These are phyloP conservation scores for Hypomyces rosellus DNA, from an alignment of 2,329 filamentous ascomycete species.

Conservation along the genomic window DNA sequence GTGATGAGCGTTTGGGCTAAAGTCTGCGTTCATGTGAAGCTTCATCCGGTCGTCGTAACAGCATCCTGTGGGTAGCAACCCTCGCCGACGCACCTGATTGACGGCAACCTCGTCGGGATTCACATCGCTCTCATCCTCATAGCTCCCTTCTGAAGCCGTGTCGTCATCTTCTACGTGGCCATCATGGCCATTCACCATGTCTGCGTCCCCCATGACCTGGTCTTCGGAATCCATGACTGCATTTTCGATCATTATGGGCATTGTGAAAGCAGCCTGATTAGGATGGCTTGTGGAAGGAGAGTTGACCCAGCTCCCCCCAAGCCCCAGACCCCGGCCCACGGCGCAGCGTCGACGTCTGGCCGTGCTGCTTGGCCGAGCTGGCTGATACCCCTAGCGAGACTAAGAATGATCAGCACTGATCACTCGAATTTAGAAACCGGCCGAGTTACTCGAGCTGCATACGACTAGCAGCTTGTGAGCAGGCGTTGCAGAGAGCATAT, in stretches of 20 bases:
- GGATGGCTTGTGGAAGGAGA: not conserved
- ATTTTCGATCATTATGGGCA: constrained; percentile 15
- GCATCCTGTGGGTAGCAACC: constrained; percentile 62
- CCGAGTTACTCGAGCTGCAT: not conserved
- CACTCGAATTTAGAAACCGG: not conserved
- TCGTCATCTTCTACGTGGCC: constrained; percentile 24
- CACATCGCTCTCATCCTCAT: constrained; percentile 30
- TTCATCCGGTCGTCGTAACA: constrained; percentile 96
- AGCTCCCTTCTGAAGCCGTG: constrained; percentile 27
- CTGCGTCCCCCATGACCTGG: constrained; percentile 37
- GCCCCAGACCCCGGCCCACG: not conserved
- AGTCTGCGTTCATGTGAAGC: constrained; percentile 82
- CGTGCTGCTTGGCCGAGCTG: not conserved
- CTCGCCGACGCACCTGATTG: constrained; percentile 35
- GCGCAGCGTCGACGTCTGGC: not conserved
- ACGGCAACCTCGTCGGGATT: constrained; percentile 32
- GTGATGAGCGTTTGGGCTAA: constrained; percentile 68
- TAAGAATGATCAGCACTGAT: constrained; percentile 1
- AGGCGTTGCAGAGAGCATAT: not conserved
- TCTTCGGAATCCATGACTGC: constrained; percentile 38
- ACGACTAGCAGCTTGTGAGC: too few relatives aligned
- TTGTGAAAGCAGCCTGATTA: not conserved
- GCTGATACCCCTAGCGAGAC: not conserved
- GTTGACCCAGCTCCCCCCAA: not conserved
- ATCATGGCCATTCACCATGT: constrained; percentile 20